Base-by-base conservation (phyloP, 495 filamentous ascomycete genomes). In the Aspergillus leporis region DNA sequence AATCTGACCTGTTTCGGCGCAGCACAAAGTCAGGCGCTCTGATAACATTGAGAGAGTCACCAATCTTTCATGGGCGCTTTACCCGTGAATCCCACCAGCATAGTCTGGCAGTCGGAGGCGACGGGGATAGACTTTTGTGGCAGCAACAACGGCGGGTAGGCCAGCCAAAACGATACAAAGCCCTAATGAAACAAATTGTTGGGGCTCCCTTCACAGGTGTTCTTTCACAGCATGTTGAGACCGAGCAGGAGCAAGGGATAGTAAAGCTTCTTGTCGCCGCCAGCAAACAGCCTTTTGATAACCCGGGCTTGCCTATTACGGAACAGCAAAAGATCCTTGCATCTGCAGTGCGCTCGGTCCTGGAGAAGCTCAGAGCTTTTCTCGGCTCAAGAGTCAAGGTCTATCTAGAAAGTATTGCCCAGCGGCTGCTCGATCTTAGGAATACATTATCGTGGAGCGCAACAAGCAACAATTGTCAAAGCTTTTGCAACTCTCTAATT, bases 131-230 rank as follows among this genome's bases (percentile, higher is more conserved):
- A 36, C 53, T 32, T 28, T 30, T 71, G 2, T 73, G 58, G 58
- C 56, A 61, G 30, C 61, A 68, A 50, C 18, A 60, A 12, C 61
- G 62, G 18, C 61, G 61, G 10, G 21, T 16, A 1, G n/a, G 36
- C 25, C 50, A 36, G 50, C 67, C 66, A 10, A 75, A 69, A 48
- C 61, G 70, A 1, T 73, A 71, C 69, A 76, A 77, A 46, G 61
- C 72, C 18, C 45, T 72, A 18, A 70, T 78, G 71, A 79, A 78
- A 57, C 76, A 79, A 55, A 67, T 79, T 10, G 69, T 74, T 19
- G 75, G 75, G 1, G 65, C 52, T 3, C 63, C 70, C 3, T 79
- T 78, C 59, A 62, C 66, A 16, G 72, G 71, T 0, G 28, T 72
- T 14, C 54, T 70, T 18, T 41, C 54, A 22, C 12, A 49, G 10